Evolutionary conservation across 495 filamentous ascomycete genomes (phyloP).

Genomic region (Podospora bellae-mahoneyi): DNA sequence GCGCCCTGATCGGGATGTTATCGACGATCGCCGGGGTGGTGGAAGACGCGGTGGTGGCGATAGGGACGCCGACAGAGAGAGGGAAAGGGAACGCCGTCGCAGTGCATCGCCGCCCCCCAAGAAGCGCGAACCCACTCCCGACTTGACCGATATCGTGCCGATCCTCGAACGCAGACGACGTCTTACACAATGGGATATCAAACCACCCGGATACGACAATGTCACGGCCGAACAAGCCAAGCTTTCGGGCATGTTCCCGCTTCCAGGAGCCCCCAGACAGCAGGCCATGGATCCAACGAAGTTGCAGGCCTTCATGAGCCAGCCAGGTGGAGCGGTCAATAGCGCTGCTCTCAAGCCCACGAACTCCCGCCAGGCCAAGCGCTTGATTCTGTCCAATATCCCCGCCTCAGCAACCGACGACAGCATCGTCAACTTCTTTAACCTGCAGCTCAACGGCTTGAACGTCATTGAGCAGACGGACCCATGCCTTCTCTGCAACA

Average conservation of each 20-base stretch:
- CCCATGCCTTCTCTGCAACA: constrained; percentile 79
- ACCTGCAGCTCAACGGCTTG: constrained; percentile 87
- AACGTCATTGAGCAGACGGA: constrained; percentile 83
- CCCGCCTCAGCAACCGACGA: constrained; percentile 68
- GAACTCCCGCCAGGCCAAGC: constrained; percentile 89
- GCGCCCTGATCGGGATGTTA: constrained; percentile 44
- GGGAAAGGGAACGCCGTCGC: constrained; percentile 61
- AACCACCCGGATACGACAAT: constrained; percentile 96
- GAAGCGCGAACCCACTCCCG: constrained; percentile 91
- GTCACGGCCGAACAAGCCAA: constrained; percentile 99
- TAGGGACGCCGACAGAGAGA: constrained; percentile 47
- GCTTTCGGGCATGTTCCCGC: constrained; percentile 98
- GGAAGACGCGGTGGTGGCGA: constrained; percentile 45
- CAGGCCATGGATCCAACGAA: constrained; percentile 95
- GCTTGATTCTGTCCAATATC: constrained; percentile 82
- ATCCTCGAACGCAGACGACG: constrained; percentile 81
- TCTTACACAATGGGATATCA: constrained; percentile 98
- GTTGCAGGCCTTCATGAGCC: constrained; percentile 92
- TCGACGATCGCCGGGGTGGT: constrained; percentile 49
- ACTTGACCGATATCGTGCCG: constrained; percentile 78
- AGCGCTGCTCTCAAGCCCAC: constrained; percentile 81
- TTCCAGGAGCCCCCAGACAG: constrained; percentile 91
- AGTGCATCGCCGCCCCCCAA: constrained; percentile 78
- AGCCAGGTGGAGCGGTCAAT: constrained; percentile 66
- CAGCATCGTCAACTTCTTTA: constrained; percentile 78